These are phyloP conservation scores for Phragmites australis DNA, from an alignment of 176 grass and related monocot genomes.

Conservation along the genomic window DNA sequence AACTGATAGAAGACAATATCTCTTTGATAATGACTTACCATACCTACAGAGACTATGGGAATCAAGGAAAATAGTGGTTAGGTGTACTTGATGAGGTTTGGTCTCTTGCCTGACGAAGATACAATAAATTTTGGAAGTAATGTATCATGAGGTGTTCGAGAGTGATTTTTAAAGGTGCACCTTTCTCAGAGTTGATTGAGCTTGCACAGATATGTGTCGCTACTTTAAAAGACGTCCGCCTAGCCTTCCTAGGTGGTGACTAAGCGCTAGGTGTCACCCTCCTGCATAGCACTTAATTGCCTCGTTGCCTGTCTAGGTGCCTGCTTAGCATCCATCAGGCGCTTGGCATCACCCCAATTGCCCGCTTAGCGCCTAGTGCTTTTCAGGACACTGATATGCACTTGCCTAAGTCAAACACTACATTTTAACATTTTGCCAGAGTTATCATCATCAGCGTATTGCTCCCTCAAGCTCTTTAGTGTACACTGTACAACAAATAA, in stretches of 20 bases:
- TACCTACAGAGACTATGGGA: not conserved
- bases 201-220: not conserved
- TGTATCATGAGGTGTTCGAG: conserved; percentile 2
- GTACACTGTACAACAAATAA: not conserved
- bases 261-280: not conserved
- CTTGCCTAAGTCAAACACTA: not conserved
- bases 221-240: not conserved
- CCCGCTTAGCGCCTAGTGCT: not conserved
- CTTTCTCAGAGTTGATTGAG: not conserved
- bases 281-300: not conserved
- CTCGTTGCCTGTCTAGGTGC: not conserved
- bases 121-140: not conserved
- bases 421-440: conserved; percentile 11
- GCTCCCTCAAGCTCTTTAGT: conserved; percentile 26
- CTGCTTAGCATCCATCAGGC: not conserved
- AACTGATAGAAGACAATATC: conserved; percentile 8
- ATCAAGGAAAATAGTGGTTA: conserved; percentile 5
- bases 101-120: conserved; percentile 1
- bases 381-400: not conserved
- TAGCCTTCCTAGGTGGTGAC: too few species aligned
- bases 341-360: not conserved
- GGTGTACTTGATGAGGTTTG: not conserved
- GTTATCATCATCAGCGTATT: not conserved
- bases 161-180: not conserved
- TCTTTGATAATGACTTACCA: not conserved